Evolutionary conservation across 805 yeast genomes (phyloP).

Genomic region (Clavispora santaluciae): DNA sequence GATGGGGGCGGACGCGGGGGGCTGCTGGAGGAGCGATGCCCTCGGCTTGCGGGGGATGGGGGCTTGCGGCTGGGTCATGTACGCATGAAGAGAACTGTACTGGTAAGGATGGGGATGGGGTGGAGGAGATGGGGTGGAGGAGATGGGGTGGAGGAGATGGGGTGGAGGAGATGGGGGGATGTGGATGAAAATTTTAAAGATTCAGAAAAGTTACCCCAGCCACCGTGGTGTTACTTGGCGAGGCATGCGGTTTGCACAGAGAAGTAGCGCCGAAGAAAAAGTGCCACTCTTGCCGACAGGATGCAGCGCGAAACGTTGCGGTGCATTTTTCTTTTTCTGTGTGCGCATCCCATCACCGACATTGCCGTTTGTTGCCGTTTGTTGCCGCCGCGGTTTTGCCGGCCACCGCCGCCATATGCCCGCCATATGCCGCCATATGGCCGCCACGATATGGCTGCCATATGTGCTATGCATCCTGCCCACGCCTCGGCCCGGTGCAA

Average conservation of each 20-base stretch:
- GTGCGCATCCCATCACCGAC: no score
- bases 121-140: no score
- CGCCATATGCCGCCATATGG: no score
- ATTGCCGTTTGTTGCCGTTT: neutral
- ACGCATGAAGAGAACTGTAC: neutral
- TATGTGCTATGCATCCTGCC: no score
- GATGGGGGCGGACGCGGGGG: neutral
- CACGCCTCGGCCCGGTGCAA: no score
- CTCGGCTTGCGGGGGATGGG: slow-evolving; percentile 1
- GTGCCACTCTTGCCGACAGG: neutral
- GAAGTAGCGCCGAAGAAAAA: neutral
- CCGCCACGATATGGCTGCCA: no score
- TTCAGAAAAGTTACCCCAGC: neutral
- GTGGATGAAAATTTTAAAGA: no score
- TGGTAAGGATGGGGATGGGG: no score
- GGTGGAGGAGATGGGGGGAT: neutral
- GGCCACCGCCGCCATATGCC: no score
- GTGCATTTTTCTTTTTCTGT: neutral
- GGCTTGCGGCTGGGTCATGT: neutral
- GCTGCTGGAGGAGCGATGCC: neutral
- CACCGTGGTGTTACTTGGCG: neutral
- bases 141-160: no score
- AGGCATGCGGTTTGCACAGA: neutral
- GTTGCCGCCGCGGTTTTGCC: neutral
- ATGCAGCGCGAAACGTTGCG: neutral